Conservation (phyloP, 2,329 filamentous ascomycete genomes). For the Triangularia verruculosa region DNA sequence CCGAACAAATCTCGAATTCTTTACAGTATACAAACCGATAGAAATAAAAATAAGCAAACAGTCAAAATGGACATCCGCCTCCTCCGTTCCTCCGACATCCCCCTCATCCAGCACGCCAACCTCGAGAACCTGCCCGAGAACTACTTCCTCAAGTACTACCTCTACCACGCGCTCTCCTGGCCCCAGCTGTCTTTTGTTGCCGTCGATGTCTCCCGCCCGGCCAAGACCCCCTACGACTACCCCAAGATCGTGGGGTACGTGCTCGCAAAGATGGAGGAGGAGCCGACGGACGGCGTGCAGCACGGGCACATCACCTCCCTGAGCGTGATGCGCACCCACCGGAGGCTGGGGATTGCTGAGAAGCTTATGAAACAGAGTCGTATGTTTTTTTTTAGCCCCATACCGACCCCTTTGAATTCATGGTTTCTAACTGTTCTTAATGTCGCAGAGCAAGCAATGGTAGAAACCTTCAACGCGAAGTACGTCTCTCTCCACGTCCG, state of each 20-base stretch:
- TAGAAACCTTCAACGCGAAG: slow-evolving; percentile 83
- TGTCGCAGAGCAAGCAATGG: slow-evolving; percentile 84
- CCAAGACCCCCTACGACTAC: slow-evolving; percentile 77
- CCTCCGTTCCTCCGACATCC: slow-evolving; percentile 78
- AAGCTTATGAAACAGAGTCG: slow-evolving; percentile 96
- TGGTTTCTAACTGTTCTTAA: too few relatives aligned
- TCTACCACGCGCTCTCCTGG: slow-evolving; percentile 98
- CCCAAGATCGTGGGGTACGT: slow-evolving; percentile 99
- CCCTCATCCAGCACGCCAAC: slow-evolving; percentile 95
- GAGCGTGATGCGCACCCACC: slow-evolving; percentile 94
- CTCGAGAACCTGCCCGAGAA: slow-evolving; percentile 99
- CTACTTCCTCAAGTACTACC: slow-evolving; percentile 99
- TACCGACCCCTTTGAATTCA: too few relatives aligned
- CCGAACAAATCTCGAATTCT: neutral
- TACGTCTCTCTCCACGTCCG: slow-evolving; percentile 97
- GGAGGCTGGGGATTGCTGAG: slow-evolving; percentile 87
- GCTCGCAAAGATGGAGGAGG: slow-evolving; percentile 99
- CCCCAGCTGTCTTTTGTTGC: slow-evolving; percentile 96
- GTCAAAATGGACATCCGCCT: slow-evolving; percentile 80
- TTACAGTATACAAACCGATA: neutral
- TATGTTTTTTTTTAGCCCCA: slow-evolving; percentile 46
- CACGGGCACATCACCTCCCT: slow-evolving; percentile 96
- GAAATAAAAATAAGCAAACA: neutral
- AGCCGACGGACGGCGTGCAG: slow-evolving; percentile 82
- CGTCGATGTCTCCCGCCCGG: slow-evolving; percentile 81